Base-by-base conservation (phyloP, 768 basidiomycete genomes). In the Suillus variegatus region DNA sequence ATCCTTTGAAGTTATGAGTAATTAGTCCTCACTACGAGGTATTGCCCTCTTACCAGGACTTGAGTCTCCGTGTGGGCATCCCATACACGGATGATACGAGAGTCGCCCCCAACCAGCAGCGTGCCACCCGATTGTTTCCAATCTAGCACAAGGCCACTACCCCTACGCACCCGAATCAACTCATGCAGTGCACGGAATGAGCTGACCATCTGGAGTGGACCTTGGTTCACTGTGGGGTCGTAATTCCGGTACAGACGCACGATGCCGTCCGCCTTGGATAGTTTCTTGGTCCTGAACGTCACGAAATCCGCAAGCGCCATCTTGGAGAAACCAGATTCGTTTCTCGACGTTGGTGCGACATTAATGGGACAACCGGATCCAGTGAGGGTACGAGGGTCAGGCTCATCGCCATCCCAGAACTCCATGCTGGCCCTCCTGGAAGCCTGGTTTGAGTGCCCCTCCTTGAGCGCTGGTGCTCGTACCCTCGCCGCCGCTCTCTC, bases 211-310 rank as follows among this genome's bases (percentile, higher is more conserved):
- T 95, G 92, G 18, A 97, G 81, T 4, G 91, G 88, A 2, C 87
- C 88, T 73, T 89, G 85, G 70, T 90, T 83, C 56, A 89, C 72
- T 10, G 80, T 82, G 0, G 89, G 85, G 73, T 97, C 95, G 72
- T 97, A 99, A 72, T 97, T 94, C 49, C 95, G 88, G 76, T 91
- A 99, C 28, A 99, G 81, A 40, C 96, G 92, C 68, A 99, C 87
- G 69, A 93, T 86, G 14, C 96, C 96, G 70, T 99, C 97, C 32
- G 51, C 20, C 32, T 63, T 60, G 40, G 52, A 43, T 8, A 6
- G 25, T 10, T 63, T 63, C 40, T 60, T 56, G 25, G 62, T 20
- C 62, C 20, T 63, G 38, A 36, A 61, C 38, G 73, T 75, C 46
- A 76, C 62, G 18, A 76, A 56, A 49, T 76, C 76, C 13, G 66